Evolutionary conservation across 2,329 filamentous ascomycete genomes (phyloP), one percentile per base, ranked within the genome.

Genomic region (Exophiala sideris): DNA sequence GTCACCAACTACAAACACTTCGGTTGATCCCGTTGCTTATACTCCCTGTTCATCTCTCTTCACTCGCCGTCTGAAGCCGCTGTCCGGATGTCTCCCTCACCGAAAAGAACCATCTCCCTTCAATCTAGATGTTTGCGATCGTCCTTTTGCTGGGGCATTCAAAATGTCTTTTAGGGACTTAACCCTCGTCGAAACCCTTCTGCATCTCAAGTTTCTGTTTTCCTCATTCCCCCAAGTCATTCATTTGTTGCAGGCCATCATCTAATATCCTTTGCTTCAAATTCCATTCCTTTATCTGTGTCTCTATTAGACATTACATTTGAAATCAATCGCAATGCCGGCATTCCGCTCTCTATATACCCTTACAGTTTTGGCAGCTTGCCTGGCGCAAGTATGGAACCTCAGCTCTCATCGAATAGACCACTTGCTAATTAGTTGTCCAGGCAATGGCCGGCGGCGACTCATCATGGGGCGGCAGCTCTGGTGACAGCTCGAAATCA

Each of bases 361-460:
- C 48, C 50, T 54, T 54, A 48, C 56, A 18, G 18, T 55, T 46
- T 45, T 63, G 52, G 56, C 61, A 47, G 50, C 61, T 58, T 63
- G 61, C 61, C 61, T 63, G 61, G 61, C 59, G 61, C 61, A 60
- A 57, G 61, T 62, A 54, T 42, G 57, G 24, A 5, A 29, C 5
- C 7, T 8, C 24, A 29, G 24, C 24, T 8, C 7, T 45, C 35
- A 8, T 41, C 29, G 36, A 29, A 20, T 6, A 20, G 12, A 10
- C 10, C 9, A 32, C 3, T 44, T 10, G 10, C 10, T 20, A 32
- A 12, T 11, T 21, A 44, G 3, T 21, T 12, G 16, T 21, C 36
- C 42, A 58, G 50, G 54, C 33, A 21, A 35, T 46, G 44, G 55
- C 55, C 45, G 55, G 35, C 40, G 55, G 35, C 40, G 55, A 41